Conservation (phyloP, 208 protist species). For the Leishmania martiniquensis region DNA sequence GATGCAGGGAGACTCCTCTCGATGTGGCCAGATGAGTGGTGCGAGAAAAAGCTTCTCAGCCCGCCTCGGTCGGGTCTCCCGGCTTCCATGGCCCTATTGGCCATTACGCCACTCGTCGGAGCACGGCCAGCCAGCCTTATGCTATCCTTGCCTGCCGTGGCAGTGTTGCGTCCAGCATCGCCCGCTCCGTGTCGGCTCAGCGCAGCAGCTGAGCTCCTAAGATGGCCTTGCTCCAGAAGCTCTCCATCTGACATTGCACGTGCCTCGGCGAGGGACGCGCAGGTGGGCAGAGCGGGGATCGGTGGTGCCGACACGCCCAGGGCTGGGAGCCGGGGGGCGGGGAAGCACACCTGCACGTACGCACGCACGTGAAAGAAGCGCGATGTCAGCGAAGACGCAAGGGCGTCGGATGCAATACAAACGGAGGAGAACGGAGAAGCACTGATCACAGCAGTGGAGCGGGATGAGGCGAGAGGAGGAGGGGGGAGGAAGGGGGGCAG, state of each 20-base stretch:
- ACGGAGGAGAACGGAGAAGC: too few relatives aligned
- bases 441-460: too few relatives aligned
- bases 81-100: not conserved
- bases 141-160: not conserved
- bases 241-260: not conserved
- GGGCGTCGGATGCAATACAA: too few relatives aligned
- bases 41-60: not conserved
- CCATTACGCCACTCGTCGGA: too few relatives aligned
- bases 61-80: not conserved
- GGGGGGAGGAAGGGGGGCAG: too few relatives aligned
- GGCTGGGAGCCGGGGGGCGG: not conserved
- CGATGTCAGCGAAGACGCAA: too few relatives aligned
- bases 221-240: not conserved
- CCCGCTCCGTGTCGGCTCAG: not conserved
- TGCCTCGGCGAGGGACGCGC: too few relatives aligned
- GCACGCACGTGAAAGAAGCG: too few relatives aligned
- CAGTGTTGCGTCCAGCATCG: not conserved
- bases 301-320: too few relatives aligned
- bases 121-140: not conserved
- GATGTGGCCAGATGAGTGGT: not conserved
- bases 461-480: too few relatives aligned
- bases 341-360: too few relatives aligned
- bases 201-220: not conserved
- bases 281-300: too few relatives aligned
- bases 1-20: not conserved